Evolutionary conservation across 2,329 filamentous ascomycete genomes (phyloP).

Genomic region (Fusarium robinianum): DNA sequence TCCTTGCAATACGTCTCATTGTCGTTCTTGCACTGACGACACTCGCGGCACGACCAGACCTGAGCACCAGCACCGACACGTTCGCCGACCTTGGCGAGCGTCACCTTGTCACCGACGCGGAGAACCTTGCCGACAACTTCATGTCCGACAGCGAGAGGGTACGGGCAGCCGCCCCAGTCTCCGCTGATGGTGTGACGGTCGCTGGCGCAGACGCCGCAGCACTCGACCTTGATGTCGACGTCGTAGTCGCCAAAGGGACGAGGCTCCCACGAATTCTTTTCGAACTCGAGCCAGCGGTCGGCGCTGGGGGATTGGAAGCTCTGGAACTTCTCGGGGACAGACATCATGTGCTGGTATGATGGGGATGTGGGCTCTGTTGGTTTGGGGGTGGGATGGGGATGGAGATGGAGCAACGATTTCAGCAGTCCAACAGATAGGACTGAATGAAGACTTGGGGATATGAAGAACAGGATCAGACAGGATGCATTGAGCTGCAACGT

Average conservation of each 20-base stretch:
- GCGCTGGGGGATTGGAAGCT: constrained; percentile 63
- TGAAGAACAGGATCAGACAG: constrained; percentile 4
- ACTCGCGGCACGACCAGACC: constrained; percentile 55
- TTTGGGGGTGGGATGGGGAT: neutral
- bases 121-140: constrained; percentile 73
- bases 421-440: too few species aligned
- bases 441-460: constrained; percentile 4
- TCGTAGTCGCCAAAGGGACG: constrained; percentile 88
- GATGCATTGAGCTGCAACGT: constrained; percentile 9
- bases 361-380: constrained; percentile 13
- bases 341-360: too few species aligned
- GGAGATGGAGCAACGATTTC: too few species aligned
- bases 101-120: constrained; percentile 61
- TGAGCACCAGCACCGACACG: constrained; percentile 64
- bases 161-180: constrained; percentile 67
- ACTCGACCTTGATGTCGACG: constrained; percentile 84
- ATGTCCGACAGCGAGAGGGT: constrained; percentile 70
- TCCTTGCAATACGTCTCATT: constrained; percentile 48
- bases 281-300: constrained; percentile 61
- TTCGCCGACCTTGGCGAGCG: constrained; percentile 58
- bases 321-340: constrained; percentile 63
- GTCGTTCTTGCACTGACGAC: constrained; percentile 46
- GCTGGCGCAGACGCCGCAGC: constrained; percentile 75
- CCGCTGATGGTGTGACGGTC: constrained; percentile 73
- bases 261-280: constrained; percentile 76